Conservation (phyloP, 2,329 filamentous ascomycete species). For the Aspergillus fumigatus region DNA sequence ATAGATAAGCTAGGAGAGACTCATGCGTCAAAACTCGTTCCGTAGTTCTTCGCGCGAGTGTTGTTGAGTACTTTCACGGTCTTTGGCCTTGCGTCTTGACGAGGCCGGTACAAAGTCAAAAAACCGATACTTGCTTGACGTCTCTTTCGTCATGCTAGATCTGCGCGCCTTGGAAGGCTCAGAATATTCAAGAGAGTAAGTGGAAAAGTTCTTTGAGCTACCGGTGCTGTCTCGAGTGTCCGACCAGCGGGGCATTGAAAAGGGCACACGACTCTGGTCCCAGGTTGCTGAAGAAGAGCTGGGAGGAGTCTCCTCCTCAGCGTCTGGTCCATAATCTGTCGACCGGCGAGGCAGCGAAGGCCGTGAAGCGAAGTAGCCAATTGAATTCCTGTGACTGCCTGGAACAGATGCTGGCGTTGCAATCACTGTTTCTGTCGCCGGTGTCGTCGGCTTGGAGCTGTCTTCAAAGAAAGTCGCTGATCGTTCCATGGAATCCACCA, state of each 20-base stretch:
- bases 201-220: constrained; percentile 45
- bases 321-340: constrained; percentile 34
- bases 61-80: constrained; percentile 32
- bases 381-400: constrained; percentile 37
- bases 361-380: constrained; percentile 37
- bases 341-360: constrained; percentile 37
- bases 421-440: constrained; percentile 30
- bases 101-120: constrained; percentile 42
- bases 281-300: constrained; percentile 41
- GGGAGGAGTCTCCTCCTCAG: constrained; percentile 43
- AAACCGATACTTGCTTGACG: constrained; percentile 39
- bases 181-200: constrained; percentile 40
- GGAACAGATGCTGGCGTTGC: constrained; percentile 26
- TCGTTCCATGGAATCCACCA: constrained; percentile 46
- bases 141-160: constrained; percentile 37
- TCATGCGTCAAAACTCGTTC: constrained; percentile 24
- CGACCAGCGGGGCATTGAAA: constrained; percentile 36
- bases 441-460: constrained; percentile 34
- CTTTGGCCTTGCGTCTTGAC: constrained; percentile 39
- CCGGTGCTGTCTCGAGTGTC: constrained; percentile 40
- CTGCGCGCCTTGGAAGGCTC: constrained; percentile 34
- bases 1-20: neutral
- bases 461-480: constrained; percentile 40
- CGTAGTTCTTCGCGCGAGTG: constrained; percentile 32
- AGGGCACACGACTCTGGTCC: constrained; percentile 40